Evolutionary conservation across 345 rosid species (phyloP).

Genomic region (Lumnitzera racemosa): DNA sequence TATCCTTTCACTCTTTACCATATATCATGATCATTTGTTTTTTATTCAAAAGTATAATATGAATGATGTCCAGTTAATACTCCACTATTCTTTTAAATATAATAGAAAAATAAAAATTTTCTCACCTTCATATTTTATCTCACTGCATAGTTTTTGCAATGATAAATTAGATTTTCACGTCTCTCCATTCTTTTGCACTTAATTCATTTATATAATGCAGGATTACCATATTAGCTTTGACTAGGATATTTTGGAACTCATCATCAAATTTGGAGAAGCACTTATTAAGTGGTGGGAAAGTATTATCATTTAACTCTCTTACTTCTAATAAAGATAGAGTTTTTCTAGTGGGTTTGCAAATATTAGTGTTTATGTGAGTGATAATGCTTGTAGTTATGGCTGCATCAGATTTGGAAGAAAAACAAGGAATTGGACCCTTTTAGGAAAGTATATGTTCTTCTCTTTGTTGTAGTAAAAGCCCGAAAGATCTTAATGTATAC

Average conservation of each 20-base stretch:
- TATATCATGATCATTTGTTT: too few relatives aligned
- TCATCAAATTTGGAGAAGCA: slow-evolving; percentile 46
- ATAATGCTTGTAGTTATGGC: slow-evolving; percentile 2
- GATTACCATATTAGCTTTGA: too few relatives aligned
- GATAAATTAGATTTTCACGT: too few relatives aligned
- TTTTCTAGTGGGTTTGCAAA: slow-evolving; percentile 30
- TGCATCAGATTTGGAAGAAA: slow-evolving; percentile 25
- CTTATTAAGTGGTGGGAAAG: slow-evolving; percentile 21
- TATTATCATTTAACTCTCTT: slow-evolving; percentile 61
- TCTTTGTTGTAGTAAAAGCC: slow-evolving; percentile 80
- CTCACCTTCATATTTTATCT: too few relatives aligned
- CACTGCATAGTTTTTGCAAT: too few relatives aligned
- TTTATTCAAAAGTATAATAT: too few relatives aligned
- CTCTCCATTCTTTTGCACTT: too few relatives aligned
- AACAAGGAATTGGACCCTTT: slow-evolving; percentile 64
- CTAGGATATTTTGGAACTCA: slow-evolving; percentile 56
- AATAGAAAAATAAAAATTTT: too few relatives aligned
- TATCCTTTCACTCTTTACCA: too few relatives aligned
- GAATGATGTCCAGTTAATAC: too few relatives aligned
- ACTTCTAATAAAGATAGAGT: slow-evolving; percentile 41
- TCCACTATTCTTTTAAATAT: too few relatives aligned
- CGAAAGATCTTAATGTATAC: slow-evolving; percentile 50
- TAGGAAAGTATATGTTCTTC: slow-evolving; percentile 82
- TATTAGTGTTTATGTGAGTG: slow-evolving; percentile 5
- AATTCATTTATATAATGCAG: too few relatives aligned